Conservation (phyloP, 148 eudicot genomes). For the Gaultheria prostrata region DNA sequence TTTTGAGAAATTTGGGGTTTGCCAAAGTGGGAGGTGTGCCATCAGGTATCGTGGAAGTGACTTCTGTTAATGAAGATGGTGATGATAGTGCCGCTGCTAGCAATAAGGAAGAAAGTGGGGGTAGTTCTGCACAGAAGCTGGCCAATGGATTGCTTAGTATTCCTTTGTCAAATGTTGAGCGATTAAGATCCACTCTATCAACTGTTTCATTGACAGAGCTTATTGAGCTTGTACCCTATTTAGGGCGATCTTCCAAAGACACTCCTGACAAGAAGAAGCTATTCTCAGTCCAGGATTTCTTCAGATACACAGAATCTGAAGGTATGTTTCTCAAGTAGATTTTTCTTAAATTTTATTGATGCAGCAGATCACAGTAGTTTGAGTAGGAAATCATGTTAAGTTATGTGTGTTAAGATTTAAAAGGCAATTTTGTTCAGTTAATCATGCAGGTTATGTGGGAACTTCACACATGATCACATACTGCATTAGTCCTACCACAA, state of each 20-base stretch:
- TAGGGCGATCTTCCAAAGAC: constrained; percentile 71
- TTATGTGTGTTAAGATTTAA: background rate
- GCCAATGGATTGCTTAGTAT: constrained; percentile 81
- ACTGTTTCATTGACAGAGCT: constrained; percentile 84
- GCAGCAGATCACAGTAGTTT: background rate
- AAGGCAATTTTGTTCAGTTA: background rate
- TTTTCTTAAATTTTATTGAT: background rate
- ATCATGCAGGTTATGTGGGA: background rate
- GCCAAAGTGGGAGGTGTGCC: constrained; percentile 89
- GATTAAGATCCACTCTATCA: constrained; percentile 78
- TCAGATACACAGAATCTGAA: constrained; percentile 97
- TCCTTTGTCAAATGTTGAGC: constrained; percentile 97
- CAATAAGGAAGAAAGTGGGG: constrained; percentile 52
- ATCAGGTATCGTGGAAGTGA: constrained; percentile 62
- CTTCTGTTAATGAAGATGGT: constrained; percentile 65
- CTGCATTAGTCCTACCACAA: background rate
- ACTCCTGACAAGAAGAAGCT: constrained; percentile 96
- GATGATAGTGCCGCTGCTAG: constrained; percentile 38
- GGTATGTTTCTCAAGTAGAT: constrained; percentile 40
- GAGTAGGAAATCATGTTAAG: background rate
- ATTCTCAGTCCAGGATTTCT: constrained; percentile 94
- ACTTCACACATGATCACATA: background rate
- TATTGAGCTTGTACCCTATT: constrained; percentile 80
- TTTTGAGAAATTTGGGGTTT: constrained; percentile 77
- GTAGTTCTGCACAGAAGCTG: constrained; percentile 54